A percentile compares a stretch with the other conserved stretches of the same genome.
phyloP scores from a whole-genome alignment of 257 asterid genomes.

The Ocimum tenuiflorum region DNA sequence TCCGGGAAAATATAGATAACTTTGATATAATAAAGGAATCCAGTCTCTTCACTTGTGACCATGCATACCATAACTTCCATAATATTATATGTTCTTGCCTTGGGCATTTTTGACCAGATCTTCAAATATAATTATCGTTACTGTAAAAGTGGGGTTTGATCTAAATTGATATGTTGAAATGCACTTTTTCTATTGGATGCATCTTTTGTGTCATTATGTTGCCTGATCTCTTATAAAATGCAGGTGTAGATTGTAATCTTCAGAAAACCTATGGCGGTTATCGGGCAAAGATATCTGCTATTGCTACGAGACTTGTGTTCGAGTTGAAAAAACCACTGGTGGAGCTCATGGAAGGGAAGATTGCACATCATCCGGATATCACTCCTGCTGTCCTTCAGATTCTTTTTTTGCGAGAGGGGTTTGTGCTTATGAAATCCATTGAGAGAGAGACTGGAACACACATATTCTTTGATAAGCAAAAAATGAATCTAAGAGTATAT shows the following conservation, averaged over 20 bases:
- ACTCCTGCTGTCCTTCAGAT: constrained; percentile 59
- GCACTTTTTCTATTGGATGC: too few species aligned
- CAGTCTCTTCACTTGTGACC: too few species aligned
- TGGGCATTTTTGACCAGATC: background rate
- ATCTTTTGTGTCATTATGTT: background rate
- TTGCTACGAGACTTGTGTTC: constrained; percentile 66
- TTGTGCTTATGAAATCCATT: constrained; percentile 45
- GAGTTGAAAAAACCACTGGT: constrained; percentile 68
- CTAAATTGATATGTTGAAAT: background rate
- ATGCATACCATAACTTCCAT: background rate
- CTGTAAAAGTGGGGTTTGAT: background rate
- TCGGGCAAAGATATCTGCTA: constrained; percentile 71
- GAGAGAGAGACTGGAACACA: constrained; percentile 54
- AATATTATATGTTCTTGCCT: too few species aligned
- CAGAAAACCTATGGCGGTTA: constrained; percentile 45
- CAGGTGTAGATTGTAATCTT: constrained; percentile 64
- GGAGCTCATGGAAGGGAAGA: constrained; percentile 65
- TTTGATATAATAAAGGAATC: background rate
- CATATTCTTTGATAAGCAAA: constrained; percentile 60
- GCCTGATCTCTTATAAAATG: background rate
- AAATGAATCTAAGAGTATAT: constrained; percentile 47
- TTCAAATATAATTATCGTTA: background rate
- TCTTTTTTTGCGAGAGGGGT: constrained; percentile 71
- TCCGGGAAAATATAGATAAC: too few species aligned
- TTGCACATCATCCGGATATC: constrained; percentile 43